Conservation (phyloP, 495 filamentous ascomycete species). For the Durotheca rogersii region DNA sequence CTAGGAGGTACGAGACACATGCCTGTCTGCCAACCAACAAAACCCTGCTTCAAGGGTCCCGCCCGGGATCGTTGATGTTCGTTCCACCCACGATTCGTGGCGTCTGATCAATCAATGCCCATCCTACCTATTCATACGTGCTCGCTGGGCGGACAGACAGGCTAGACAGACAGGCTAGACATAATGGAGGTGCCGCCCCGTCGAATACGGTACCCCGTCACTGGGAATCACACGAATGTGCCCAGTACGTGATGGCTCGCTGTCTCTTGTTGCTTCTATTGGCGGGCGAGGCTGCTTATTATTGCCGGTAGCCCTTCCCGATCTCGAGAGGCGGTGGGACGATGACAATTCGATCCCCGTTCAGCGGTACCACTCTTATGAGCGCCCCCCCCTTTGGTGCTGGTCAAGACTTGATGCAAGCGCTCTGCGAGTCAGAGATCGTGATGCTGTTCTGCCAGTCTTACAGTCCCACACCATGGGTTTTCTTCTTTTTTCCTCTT, state of each 20-base stretch:
- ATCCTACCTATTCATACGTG: slow-evolving; percentile 7
- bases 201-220: slow-evolving; percentile 15
- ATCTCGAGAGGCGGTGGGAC: slow-evolving; percentile 13
- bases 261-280: slow-evolving; percentile 2
- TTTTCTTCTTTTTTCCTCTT: too few species aligned
- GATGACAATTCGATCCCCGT: slow-evolving; percentile 25
- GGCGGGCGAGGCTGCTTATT: neutral
- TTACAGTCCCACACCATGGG: slow-evolving; percentile 21
- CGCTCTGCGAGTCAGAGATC: slow-evolving; percentile 34
- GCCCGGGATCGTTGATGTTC: slow-evolving; percentile 24
- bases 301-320: slow-evolving; percentile 3
- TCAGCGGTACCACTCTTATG: slow-evolving; percentile 28
- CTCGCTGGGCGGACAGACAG: too few species aligned
- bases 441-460: slow-evolving; percentile 19
- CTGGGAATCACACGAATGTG: slow-evolving; percentile 13
- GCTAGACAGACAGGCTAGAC: slow-evolving; percentile 9
- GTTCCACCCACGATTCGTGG: slow-evolving; percentile 24
- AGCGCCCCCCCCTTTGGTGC: too few species aligned
- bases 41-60: slow-evolving; percentile 18
- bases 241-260: slow-evolving; percentile 11
- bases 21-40: slow-evolving; percentile 23
- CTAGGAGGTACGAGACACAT: slow-evolving; percentile 13
- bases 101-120: slow-evolving; percentile 20
- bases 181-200: slow-evolving; percentile 17
- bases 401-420: slow-evolving; percentile 27